Base-by-base conservation (phyloP, 1,284 basidiomycete species). In the Dichomitus squalens region DNA sequence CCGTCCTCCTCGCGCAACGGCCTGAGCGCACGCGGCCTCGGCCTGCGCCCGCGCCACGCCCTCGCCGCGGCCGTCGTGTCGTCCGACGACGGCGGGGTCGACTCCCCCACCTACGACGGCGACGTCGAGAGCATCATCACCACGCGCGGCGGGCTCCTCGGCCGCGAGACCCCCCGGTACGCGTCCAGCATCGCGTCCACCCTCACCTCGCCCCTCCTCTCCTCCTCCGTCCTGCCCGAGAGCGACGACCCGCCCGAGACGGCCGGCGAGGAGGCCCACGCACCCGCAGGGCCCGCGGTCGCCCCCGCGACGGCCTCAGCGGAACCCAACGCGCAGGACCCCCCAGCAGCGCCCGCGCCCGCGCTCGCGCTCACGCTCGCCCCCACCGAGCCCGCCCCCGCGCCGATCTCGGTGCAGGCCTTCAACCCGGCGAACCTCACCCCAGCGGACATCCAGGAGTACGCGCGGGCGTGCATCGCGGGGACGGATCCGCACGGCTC, bases 81-180 rank as follows among this genome's bases (percentile, higher is more conserved):
- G 20, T 88, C 90, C 64, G 88, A 89, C 50, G 84, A 86, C 66
- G 61, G 59, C 38, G 87, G 89, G 56, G 80, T 88, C 9, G 90
- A 92, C 68, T 90, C 87, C 0, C 89, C 89, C 31, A 95, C 93
- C 0, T 95, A 95, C 71, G 93, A 96, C 68, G 93, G 93, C 40
- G 93, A 96, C 73, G 79, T 96, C 57, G 93, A 96, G 71, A 89
- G 85, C 49, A 87, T 83, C 68, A 87, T 81, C 67, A 84, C 88
- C 5, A 88, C 84, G n/a, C 82, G 78, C 36, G 78, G 79, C 36
- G 78, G 79, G 33, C 36, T 16, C 6, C 73, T 73, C n/a, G 61
- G 64, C 21, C 61, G 62, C 58, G 64, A 59, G 66, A 71, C 64
- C 70, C 58, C 72, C 76, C 57, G 52, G 59, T 56, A 61, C 57